phyloP scores from a whole-genome alignment of 1,284 basidiomycete species.

The Agroathelia rolfsii region DNA sequence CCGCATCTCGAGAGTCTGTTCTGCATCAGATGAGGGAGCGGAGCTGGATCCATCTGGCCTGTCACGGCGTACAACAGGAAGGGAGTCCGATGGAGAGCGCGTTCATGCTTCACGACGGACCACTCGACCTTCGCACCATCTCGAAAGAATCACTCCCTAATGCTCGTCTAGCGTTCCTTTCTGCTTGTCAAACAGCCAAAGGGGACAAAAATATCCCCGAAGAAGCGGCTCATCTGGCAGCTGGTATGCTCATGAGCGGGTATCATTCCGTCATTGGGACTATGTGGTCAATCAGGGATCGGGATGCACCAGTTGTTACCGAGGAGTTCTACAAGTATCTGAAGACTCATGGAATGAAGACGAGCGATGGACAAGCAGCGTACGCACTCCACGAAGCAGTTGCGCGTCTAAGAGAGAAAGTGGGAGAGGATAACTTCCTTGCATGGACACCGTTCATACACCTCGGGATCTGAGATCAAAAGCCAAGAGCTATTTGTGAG shows the following conservation, averaged over 20 bases:
- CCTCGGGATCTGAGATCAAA: slow-evolving; percentile 17
- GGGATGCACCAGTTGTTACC: slow-evolving; percentile 18
- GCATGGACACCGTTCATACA: slow-evolving; percentile 21
- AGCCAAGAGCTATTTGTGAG: too few species aligned
- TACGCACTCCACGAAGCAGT: slow-evolving; percentile 17
- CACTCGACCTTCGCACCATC: slow-evolving; percentile 15
- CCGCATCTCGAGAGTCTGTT: slow-evolving; percentile 9
- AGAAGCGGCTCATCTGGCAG: slow-evolving; percentile 14
- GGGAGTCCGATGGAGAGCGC: slow-evolving; percentile 17
- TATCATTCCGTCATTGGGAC: slow-evolving; percentile 16
- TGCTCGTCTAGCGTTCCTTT: slow-evolving; percentile 22
- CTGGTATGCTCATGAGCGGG: slow-evolving; percentile 15
- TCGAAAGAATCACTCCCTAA: slow-evolving; percentile 13
- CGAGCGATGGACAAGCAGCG: slow-evolving; percentile 13
- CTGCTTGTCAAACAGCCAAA: slow-evolving; percentile 26
- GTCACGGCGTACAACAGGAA: slow-evolving; percentile 20
- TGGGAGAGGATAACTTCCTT: slow-evolving; percentile 13
- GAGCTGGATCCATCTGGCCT: slow-evolving; percentile 20
- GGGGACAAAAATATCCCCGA: slow-evolving; percentile 14
- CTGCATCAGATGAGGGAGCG: slow-evolving; percentile 8
- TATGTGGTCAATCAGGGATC: slow-evolving; percentile 13
- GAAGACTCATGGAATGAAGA: too few species aligned
- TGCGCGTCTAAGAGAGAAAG: slow-evolving; percentile 11
- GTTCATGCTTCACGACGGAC: slow-evolving; percentile 17
- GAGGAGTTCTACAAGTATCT: slow-evolving; percentile 15